Conservation (phyloP, 768 basidiomycete genomes). For the Suillus spraguei region DNA sequence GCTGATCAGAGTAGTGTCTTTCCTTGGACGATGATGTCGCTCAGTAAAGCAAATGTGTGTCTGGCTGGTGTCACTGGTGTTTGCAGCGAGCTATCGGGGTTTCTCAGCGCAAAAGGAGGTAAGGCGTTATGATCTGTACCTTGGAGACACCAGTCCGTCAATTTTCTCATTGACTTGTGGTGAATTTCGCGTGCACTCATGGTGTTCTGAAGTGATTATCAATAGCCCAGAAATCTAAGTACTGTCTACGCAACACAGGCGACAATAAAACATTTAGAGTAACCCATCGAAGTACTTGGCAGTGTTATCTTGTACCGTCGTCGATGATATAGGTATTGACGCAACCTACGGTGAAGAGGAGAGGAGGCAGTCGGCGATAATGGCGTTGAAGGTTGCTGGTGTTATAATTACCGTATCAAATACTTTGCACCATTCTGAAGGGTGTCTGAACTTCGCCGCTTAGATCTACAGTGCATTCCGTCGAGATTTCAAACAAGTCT, state of each 20-base stretch:
- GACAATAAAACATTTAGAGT: constrained; percentile 20
- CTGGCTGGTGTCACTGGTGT: neutral
- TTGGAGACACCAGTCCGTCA: no score
- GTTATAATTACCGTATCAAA: constrained; percentile 42
- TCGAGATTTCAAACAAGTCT: no score
- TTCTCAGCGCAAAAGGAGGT: neutral
- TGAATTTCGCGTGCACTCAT: neutral
- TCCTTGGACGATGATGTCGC: constrained; percentile 34
- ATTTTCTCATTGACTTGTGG: neutral
- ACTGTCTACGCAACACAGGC: constrained; percentile 8
- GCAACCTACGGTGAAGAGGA: constrained; percentile 23
- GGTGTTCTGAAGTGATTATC: neutral
- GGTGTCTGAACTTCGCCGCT: no score
- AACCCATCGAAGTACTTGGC: constrained; percentile 47
- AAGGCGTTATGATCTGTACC: neutral
- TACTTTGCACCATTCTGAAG: no score
- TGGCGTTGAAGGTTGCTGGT: constrained; percentile 65
- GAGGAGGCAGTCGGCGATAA: constrained; percentile 75
- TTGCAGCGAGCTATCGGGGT: neutral
- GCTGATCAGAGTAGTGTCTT: constrained; percentile 30
- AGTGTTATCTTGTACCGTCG: constrained; percentile 23
- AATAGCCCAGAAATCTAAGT: constrained; percentile 3
- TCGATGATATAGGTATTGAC: constrained; percentile 9
- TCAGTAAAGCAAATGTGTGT: neutral
- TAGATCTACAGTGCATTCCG: no score